A percentile compares a stretch with the other conserved stretches of the same genome.
Conservation (phyloP, 768 basidiomycete genomes). For the Leccinum aurantiacum region DNA sequence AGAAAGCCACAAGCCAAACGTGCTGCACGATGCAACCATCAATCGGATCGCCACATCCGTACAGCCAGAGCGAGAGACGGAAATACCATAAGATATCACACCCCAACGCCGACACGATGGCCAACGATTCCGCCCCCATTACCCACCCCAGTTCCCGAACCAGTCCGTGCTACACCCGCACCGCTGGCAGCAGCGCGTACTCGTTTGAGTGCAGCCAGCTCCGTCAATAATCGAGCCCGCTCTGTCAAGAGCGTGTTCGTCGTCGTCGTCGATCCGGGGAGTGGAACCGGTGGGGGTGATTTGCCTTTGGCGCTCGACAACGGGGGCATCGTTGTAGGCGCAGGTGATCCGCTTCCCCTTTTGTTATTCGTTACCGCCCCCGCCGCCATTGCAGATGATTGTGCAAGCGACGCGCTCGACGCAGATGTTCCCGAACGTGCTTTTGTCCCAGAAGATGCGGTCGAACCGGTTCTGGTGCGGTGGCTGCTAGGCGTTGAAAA, state of each 20-base stretch:
- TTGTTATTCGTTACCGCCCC: neutral
- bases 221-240: constrained; percentile 53
- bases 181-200: constrained; percentile 16
- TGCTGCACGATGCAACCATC: neutral
- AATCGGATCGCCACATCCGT: neutral
- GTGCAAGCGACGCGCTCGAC: neutral
- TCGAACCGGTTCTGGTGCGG: neutral
- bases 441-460: neutral
- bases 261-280: constrained; percentile 36
- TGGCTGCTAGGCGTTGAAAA: constrained; percentile 6
- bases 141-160: neutral
- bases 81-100: neutral
- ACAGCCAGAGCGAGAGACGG: neutral
- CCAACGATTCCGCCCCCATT: neutral
- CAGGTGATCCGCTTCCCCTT: neutral
- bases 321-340: neutral
- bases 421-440: neutral
- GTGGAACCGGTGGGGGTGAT: neutral
- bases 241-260: constrained; percentile 56
- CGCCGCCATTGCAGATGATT: neutral
- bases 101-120: constrained; percentile 13
- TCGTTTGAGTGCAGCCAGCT: constrained; percentile 48
- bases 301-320: neutral
- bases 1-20: neutral
- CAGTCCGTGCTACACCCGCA: neutral